phyloP scores from a whole-genome alignment of 2,329 filamentous ascomycete genomes.

The Xylariaceae sp. region DNA sequence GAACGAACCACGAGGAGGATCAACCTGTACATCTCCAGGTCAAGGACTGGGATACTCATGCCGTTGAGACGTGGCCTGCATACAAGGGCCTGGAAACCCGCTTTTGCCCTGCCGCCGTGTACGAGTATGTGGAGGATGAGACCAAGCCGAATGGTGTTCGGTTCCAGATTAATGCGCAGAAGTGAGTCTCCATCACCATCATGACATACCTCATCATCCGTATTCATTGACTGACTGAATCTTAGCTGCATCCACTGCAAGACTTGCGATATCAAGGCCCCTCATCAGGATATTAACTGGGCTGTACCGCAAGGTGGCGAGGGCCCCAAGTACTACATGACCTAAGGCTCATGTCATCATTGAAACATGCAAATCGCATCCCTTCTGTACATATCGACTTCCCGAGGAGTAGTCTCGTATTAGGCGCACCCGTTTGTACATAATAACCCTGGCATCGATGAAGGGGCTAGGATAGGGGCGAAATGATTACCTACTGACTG shows the following conservation, averaged over 20 bases:
- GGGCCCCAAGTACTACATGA: slow-evolving; percentile 69
- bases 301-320: slow-evolving; percentile 89
- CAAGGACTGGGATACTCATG: slow-evolving; percentile 90
- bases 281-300: slow-evolving; percentile 96
- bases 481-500: no score
- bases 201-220: neutral
- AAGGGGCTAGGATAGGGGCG: no score
- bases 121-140: slow-evolving; percentile 94
- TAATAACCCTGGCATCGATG: no score
- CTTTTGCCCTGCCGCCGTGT: slow-evolving; percentile 96
- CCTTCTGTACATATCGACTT: no score
- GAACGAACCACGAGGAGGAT: slow-evolving; percentile 98
- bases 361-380: no score
- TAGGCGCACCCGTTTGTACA: no score
- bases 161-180: slow-evolving; percentile 97
- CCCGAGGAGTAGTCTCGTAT: no score
- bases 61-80: slow-evolving; percentile 73
- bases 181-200: slow-evolving; percentile 59
- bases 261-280: slow-evolving; percentile 98
- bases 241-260: slow-evolving; percentile 96
- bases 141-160: slow-evolving; percentile 82
- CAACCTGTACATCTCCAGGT: slow-evolving; percentile 96
- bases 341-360: slow-evolving; percentile 10
- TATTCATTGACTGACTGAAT: slow-evolving; percentile 31
- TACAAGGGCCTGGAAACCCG: slow-evolving; percentile 93